These are phyloP conservation scores for Talaromyces sp. DNA, from an alignment of 2,329 filamentous ascomycete genomes.

Conservation along the genomic window DNA sequence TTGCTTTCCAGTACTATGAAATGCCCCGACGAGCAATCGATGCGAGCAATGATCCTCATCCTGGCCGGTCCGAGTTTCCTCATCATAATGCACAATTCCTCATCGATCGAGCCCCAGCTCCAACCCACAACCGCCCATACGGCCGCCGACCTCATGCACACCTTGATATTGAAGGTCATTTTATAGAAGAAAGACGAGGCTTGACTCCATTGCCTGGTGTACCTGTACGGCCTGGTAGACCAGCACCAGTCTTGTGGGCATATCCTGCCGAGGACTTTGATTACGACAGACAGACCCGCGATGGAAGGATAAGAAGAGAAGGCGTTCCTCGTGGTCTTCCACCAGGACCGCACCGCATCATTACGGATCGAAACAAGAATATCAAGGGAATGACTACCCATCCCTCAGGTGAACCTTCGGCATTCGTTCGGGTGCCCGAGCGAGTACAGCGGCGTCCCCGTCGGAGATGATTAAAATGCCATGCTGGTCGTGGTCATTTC, in stretches of 20 bases:
- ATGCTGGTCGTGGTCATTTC: too few species aligned
- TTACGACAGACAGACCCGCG: not conserved
- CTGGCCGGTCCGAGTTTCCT: not conserved
- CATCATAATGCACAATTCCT: not conserved
- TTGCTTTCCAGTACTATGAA: not conserved
- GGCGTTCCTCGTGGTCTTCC: not conserved
- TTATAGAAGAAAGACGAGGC: not conserved
- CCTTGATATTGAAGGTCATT: not conserved
- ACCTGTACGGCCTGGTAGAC: not conserved
- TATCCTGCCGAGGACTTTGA: not conserved
- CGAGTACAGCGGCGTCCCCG: too few species aligned
- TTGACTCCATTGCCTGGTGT: not conserved
- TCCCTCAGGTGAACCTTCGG: too few species aligned
- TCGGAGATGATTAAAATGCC: too few species aligned
- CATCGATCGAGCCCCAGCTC: not conserved
- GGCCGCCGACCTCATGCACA: not conserved
- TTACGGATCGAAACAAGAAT: not conserved
- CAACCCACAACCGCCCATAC: not conserved
- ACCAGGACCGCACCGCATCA: slow-evolving; percentile 23
- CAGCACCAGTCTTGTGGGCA: not conserved
- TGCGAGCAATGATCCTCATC: not conserved
- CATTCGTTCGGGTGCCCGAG: too few species aligned
- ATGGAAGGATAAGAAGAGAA: not conserved
- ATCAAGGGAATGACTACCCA: not conserved
- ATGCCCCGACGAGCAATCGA: not conserved